Evolutionary conservation across 2,329 filamentous ascomycete genomes (phyloP), one percentile per base, ranked within the genome.

Genomic region (Lasiodiplodia theobromae): DNA sequence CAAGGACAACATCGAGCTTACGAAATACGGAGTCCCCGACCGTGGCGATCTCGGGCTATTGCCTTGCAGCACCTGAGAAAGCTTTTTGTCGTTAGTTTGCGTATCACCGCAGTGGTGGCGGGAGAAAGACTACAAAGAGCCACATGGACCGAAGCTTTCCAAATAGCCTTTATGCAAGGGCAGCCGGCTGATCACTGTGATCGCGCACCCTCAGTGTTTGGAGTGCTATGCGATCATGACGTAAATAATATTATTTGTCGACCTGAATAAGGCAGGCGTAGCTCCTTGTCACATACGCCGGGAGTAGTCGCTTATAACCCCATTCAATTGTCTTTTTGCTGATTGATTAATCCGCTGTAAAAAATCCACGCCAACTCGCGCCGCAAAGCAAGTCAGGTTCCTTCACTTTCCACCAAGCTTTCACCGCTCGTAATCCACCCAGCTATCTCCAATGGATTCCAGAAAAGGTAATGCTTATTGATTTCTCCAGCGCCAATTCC

Each of bases 331-430:
- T 54, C 31, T 54, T 18, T 18, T 56, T 56, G 14, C 25, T 28
- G 25, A 57, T 38, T 56, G 54, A 28, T 57, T 57, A 57, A 38
- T 21, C 54, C 54, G 18, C 54, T 38, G 54, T 37, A 40, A 57
- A 18, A 40, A 25, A 25, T 40, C 54, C 37, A 40, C 54, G 54
- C 54, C 54, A 47, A 18, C 18, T 21, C 21, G 21, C 44, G 44
- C 44, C n/a, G 44, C 21, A 47, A 47, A 47, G 18, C 44, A 47
- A 47, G 44, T 14, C 44, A 47, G 18, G 44, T 47, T 11, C n/a
- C 44, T n/a, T 47, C 18, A 47, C 44, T 47, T 47, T 47, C 44
- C 44, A 47, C 44, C 44, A 47, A 21, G 44, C 44, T 21, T 47
- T 47, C 44, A 47, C 44, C 44, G n/a, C 44, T 11, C n/a, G 44